Percentiles rank a stretch among this genome's conserved stretches.
Conservation (phyloP, 345 rosid species). For the Camelina neglecta region DNA sequence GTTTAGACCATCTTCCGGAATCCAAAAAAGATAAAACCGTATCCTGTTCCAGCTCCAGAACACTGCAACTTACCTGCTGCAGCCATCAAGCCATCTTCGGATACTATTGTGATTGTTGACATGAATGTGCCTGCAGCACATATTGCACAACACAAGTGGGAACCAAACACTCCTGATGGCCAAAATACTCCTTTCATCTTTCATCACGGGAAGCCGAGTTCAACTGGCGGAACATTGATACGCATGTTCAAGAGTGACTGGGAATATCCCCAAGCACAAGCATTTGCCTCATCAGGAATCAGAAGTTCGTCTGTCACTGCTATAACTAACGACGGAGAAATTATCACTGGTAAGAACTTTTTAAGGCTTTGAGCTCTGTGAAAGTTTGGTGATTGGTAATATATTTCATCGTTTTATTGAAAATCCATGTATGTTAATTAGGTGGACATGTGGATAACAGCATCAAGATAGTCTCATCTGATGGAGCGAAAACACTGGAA, state of each 20-base stretch:
- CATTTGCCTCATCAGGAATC: slow-evolving; percentile 81
- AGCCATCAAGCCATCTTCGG: slow-evolving; percentile 83
- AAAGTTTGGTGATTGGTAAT: slow-evolving; percentile 25
- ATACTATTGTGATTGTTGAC: slow-evolving; percentile 73
- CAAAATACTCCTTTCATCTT: slow-evolving; percentile 85
- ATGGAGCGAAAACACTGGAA: slow-evolving; percentile 87
- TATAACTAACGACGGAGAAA: slow-evolving; percentile 73
- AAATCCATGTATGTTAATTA: slow-evolving; percentile 21
- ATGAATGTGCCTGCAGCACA: slow-evolving; percentile 85
- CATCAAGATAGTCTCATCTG: slow-evolving; percentile 79
- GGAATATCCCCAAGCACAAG: slow-evolving; percentile 86
- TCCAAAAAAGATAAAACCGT: slow-evolving; percentile 82
- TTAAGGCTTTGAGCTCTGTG: slow-evolving; percentile 24
- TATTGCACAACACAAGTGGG: slow-evolving; percentile 88
- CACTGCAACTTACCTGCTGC: slow-evolving; percentile 96
- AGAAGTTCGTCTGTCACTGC: slow-evolving; percentile 73
- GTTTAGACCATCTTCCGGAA: slow-evolving; percentile 88
- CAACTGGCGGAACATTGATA: slow-evolving; percentile 71
- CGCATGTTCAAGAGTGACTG: slow-evolving; percentile 91
- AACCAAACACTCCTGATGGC: slow-evolving; percentile 92
- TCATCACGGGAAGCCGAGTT: slow-evolving; percentile 76
- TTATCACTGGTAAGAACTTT: slow-evolving; percentile 69
- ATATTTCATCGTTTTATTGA: not conserved
- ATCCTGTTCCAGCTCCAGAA: slow-evolving; percentile 72
- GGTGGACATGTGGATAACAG: slow-evolving; percentile 96